phyloP scores from a whole-genome alignment of 192 early-diverging fungal species.

The Entrophospora sp. region DNA sequence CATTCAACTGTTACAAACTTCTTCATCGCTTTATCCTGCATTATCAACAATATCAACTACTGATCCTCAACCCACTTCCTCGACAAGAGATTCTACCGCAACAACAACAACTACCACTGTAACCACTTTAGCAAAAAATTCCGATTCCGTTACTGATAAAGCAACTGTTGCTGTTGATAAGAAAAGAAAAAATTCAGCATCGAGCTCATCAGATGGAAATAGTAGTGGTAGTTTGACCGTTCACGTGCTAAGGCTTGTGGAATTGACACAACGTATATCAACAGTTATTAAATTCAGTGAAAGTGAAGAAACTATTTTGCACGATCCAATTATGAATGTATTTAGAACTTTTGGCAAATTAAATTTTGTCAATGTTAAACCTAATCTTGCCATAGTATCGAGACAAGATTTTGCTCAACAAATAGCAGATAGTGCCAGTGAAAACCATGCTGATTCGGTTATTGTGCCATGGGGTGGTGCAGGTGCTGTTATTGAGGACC shows the following conservation, averaged over 20 bases:
- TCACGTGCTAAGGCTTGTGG: constrained; percentile 68
- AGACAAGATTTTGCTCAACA: constrained; percentile 61
- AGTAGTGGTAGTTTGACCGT: constrained; percentile 29
- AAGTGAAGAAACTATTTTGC: constrained; percentile 43
- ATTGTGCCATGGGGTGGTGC: constrained; percentile 21
- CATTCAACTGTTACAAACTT: constrained; percentile 22
- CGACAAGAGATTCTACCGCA: too few species aligned
- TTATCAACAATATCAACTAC: too few species aligned
- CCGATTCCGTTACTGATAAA: not conserved
- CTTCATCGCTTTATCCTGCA: too few species aligned
- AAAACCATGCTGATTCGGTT: constrained; percentile 53
- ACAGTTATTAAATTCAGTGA: constrained; percentile 73
- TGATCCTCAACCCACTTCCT: too few species aligned
- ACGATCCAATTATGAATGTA: constrained; percentile 73
- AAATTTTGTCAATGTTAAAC: constrained; percentile 53
- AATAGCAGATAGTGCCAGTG: constrained; percentile 46
- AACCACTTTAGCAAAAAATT: too few species aligned
- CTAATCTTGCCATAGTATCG: constrained; percentile 50
- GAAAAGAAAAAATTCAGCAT: not conserved
- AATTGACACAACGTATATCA: constrained; percentile 71
- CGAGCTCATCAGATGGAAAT: not conserved
- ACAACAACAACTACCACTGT: too few species aligned
- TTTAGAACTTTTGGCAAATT: constrained; percentile 76
- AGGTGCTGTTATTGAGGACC: constrained; percentile 9
- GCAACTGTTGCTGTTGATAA: not conserved